Percentiles rank a stretch among this genome's conserved stretches.
These are phyloP conservation scores for Podila verticillata DNA, from an alignment of 192 early-diverging fungal genomes.

Conservation along the genomic window DNA sequence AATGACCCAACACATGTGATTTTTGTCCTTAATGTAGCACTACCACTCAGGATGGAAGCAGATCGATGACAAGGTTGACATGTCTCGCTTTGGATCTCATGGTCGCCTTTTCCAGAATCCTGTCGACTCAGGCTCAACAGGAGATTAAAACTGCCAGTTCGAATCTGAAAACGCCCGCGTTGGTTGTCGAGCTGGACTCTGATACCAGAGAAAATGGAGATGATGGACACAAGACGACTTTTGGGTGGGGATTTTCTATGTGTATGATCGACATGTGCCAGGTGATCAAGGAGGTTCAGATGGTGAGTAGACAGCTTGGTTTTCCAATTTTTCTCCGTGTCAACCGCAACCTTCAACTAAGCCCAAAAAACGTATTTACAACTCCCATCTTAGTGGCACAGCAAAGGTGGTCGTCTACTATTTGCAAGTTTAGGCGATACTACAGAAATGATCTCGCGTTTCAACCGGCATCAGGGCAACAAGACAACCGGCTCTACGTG, in stretches of 20 bases:
- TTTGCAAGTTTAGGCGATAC: slow-evolving; percentile 5
- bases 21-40: background rate
- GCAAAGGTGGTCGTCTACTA: background rate
- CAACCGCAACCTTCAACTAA: no score
- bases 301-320: background rate
- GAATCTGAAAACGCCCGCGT: background rate
- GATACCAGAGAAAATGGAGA: background rate
- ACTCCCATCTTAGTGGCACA: background rate
- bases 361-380: no score
- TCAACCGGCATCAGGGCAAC: slow-evolving; percentile 6
- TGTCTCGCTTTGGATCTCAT: slow-evolving; percentile 10
- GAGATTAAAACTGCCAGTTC: background rate
- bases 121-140: background rate
- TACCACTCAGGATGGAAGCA: slow-evolving; percentile 7
- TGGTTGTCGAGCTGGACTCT: slow-evolving; percentile 5
- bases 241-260: background rate
- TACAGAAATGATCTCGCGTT: slow-evolving; percentile 4
- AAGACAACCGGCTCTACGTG: background rate
- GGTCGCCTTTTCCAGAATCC: slow-evolving; percentile 4
- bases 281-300: slow-evolving; percentile 6
- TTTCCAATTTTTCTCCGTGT: no score
- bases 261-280: slow-evolving; percentile 11
- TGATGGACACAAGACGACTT: background rate
- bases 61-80: slow-evolving; percentile 28
- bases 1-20: no score